phyloP scores from a whole-genome alignment of 2,329 filamentous ascomycete species.

The Aspergillus arachidicola region DNA sequence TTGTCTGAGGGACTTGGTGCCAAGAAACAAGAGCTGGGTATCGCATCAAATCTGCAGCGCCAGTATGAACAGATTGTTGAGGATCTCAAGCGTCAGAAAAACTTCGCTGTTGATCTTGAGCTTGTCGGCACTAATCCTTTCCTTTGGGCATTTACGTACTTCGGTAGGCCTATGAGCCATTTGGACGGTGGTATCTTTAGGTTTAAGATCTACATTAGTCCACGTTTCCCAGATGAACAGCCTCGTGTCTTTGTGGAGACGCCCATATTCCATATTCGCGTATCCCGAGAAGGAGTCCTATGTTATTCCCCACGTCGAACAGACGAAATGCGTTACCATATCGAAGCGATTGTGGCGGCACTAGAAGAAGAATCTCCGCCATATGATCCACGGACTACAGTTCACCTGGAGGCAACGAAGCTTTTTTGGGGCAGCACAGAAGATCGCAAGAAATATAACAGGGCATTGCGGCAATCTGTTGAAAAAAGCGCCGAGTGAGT shows the following conservation, averaged over 20 bases:
- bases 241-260: slow-evolving; percentile 82
- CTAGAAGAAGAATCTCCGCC: slow-evolving; percentile 87
- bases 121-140: slow-evolving; percentile 84
- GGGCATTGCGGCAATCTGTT: slow-evolving; percentile 76
- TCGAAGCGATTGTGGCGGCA: slow-evolving; percentile 77
- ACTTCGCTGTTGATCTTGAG: slow-evolving; percentile 72
- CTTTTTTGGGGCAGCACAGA: slow-evolving; percentile 82
- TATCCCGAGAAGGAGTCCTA: slow-evolving; percentile 76
- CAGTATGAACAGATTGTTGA: slow-evolving; percentile 83
- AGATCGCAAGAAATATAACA: slow-evolving; percentile 81
- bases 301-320: slow-evolving; percentile 75
- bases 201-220: slow-evolving; percentile 77
- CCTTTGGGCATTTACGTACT: slow-evolving; percentile 84
- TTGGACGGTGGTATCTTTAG: slow-evolving; percentile 88
- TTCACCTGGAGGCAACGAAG: slow-evolving; percentile 82
- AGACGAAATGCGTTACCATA: slow-evolving; percentile 80
- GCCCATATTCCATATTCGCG: slow-evolving; percentile 82
- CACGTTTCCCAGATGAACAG: slow-evolving; percentile 83
- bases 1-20: slow-evolving; percentile 66
- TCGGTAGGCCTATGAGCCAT: slow-evolving; percentile 89
- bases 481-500: slow-evolving; percentile 46
- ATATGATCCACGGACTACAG: slow-evolving; percentile 86
- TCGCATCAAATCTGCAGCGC: slow-evolving; percentile 78
- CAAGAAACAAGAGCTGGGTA: slow-evolving; percentile 67
- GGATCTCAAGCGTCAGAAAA: slow-evolving; percentile 70